A percentile compares a stretch with the other conserved stretches of the same genome.
phyloP scores from a whole-genome alignment of 139 green algal species.

The Mychonastes homosphaera region DNA sequence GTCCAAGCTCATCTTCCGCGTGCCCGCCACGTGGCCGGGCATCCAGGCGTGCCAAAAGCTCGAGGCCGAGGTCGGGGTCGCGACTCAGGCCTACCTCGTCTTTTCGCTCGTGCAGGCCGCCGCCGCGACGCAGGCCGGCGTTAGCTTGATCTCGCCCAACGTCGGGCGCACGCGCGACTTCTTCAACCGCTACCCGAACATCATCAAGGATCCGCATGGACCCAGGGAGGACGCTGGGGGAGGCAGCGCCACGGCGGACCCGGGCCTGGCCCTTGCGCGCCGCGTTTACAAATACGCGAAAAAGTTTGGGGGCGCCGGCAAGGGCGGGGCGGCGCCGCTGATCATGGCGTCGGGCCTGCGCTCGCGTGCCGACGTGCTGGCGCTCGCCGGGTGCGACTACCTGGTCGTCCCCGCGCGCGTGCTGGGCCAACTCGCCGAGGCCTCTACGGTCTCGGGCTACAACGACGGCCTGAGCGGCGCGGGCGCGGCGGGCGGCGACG shows the following conservation, averaged over 20 bases:
- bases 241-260: slow-evolving; percentile 35
- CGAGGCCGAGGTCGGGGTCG: slow-evolving; percentile 54
- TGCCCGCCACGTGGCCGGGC: slow-evolving; percentile 68
- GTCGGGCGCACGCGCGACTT: slow-evolving; percentile 70
- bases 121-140: slow-evolving; percentile 59
- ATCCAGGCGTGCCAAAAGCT: slow-evolving; percentile 57
- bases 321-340: slow-evolving; percentile 51
- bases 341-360: slow-evolving; percentile 73
- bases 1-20: slow-evolving; percentile 51
- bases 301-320: no score
- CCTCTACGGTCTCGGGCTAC: slow-evolving; percentile 38
- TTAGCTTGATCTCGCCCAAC: slow-evolving; percentile 64
- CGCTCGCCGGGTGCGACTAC: slow-evolving; percentile 65
- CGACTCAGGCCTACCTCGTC: slow-evolving; percentile 50
- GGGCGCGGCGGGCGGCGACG: not conserved
- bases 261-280: slow-evolving; percentile 51
- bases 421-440: slow-evolving; percentile 8
- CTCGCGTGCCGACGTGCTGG: slow-evolving; percentile 44
- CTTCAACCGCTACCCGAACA: slow-evolving; percentile 69
- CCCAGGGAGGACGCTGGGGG: slow-evolving; percentile 52
- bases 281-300: slow-evolving; percentile 66
- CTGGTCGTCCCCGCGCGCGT: slow-evolving; percentile 48
- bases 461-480: slow-evolving; percentile 43
- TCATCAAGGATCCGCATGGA: slow-evolving; percentile 60
- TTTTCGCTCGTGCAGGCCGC: slow-evolving; percentile 64